phyloP scores from a whole-genome alignment of 2,329 filamentous ascomycete genomes.

The Diplodia scrobiculata region DNA sequence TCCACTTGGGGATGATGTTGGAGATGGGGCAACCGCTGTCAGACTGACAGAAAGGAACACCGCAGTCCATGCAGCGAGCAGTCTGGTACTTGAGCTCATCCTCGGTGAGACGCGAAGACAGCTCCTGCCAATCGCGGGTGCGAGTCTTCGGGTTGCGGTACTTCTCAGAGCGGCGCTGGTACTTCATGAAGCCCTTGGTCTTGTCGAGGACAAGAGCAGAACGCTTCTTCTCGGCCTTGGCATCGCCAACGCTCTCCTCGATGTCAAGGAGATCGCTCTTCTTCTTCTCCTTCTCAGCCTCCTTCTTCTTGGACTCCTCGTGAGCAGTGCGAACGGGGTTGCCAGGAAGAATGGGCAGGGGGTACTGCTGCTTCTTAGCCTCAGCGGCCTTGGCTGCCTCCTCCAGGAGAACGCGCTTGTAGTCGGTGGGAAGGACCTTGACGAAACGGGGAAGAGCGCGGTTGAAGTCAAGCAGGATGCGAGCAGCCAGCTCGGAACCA shows the following conservation, averaged over 20 bases:
- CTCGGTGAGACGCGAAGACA: constrained; percentile 82
- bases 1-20: constrained; percentile 98
- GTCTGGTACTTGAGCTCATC: constrained; percentile 97
- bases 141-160: constrained; percentile 82
- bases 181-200: constrained; percentile 97
- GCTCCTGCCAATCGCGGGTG: constrained; percentile 90
- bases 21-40: constrained; percentile 94
- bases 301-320: constrained; percentile 57
- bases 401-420: constrained; percentile 88
- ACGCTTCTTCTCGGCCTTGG: constrained; percentile 84
- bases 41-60: constrained; percentile 96
- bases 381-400: constrained; percentile 83
- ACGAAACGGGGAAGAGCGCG: constrained; percentile 86
- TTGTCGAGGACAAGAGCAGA: constrained; percentile 93
- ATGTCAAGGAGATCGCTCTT: constrained; percentile 75
- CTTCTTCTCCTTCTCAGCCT: constrained; percentile 66
- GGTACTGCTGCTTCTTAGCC: constrained; percentile 80
- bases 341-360: constrained; percentile 74
- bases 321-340: constrained; percentile 59
- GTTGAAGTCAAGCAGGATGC: constrained; percentile 93
- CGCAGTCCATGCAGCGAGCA: constrained; percentile 97
- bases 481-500: constrained; percentile 88
- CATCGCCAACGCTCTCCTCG: constrained; percentile 85
- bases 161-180: constrained; percentile 88
- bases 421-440: constrained; percentile 91